These are phyloP conservation scores for Talaromyces sp. DNA, from an alignment of 2,329 filamentous ascomycete species.

Conservation along the genomic window DNA sequence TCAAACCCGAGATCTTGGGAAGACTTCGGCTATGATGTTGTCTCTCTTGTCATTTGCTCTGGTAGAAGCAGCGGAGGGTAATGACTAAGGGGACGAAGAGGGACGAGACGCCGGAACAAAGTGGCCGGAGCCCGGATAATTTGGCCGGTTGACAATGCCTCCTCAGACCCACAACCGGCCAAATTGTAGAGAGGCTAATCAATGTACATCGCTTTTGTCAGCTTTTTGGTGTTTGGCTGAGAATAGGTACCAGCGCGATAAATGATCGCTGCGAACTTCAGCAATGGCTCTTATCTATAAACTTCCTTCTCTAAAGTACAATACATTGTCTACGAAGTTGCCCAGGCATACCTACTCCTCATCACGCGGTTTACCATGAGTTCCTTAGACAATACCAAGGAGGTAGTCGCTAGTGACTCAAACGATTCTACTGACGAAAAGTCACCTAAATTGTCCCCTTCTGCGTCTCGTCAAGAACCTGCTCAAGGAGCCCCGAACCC, in stretches of 20 bases:
- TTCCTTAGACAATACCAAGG: background rate
- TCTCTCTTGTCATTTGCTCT: no score
- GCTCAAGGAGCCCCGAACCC: background rate
- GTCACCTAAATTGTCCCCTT: background rate
- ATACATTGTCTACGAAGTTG: no score
- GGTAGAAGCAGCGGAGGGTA: background rate
- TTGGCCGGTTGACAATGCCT: background rate
- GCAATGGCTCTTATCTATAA: background rate
- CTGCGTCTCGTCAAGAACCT: background rate
- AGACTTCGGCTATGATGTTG: no score
- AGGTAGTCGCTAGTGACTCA: background rate
- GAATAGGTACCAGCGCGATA: background rate
- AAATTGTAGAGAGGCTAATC: background rate
- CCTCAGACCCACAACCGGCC: background rate
- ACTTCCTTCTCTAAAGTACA: background rate
- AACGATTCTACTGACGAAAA: background rate
- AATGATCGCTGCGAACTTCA: background rate
- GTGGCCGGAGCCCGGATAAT: background rate
- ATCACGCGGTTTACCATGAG: background rate
- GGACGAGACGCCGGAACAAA: background rate
- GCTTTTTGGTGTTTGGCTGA: no score
- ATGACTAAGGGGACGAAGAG: no score
- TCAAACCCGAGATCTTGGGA: no score
- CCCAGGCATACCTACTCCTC: background rate
- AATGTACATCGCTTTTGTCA: background rate